Evolutionary conservation across 768 basidiomycete species (phyloP).

Genomic region (Termitomyces sp.): DNA sequence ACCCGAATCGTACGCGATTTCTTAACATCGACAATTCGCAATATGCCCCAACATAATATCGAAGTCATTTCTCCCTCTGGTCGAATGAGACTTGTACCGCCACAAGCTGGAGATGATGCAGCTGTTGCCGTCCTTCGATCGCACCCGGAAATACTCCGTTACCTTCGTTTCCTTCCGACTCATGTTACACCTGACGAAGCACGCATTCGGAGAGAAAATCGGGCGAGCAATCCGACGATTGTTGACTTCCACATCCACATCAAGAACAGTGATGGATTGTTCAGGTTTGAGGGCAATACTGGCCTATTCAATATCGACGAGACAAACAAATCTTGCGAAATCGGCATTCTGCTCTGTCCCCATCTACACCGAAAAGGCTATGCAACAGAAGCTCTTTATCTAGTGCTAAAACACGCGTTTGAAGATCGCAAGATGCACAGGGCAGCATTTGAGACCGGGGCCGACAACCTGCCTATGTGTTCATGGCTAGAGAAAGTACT

Average conservation of each 20-base stretch:
- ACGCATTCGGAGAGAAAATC: conserved; percentile 31
- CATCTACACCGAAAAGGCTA: conserved; percentile 35
- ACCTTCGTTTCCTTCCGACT: conserved; percentile 39
- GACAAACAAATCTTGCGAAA: conserved; percentile 35
- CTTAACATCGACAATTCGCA: background rate
- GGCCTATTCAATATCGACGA: conserved; percentile 40
- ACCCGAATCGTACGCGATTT: background rate
- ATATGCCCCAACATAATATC: conserved; percentile 29
- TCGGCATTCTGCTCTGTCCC: conserved; percentile 39
- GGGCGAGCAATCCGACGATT: conserved; percentile 30
- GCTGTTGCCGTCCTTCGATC: conserved; percentile 33
- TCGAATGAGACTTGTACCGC: conserved; percentile 34
- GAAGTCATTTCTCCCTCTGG: conserved; percentile 32
- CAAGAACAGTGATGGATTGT: conserved; percentile 23
- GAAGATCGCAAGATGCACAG: conserved; percentile 42
- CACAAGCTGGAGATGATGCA: conserved; percentile 34
- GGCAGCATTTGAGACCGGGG: conserved; percentile 39
- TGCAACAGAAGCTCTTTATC: conserved; percentile 45
- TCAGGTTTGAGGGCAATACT: conserved; percentile 34
- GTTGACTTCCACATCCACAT: conserved; percentile 39
- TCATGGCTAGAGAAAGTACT: conserved; percentile 44
- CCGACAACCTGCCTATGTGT: conserved; percentile 43
- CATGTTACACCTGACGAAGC: conserved; percentile 34
- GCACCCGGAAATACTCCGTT: conserved; percentile 37
- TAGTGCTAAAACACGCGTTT: conserved; percentile 38